phyloP scores from a whole-genome alignment of 805 yeast species.

The Starmera pachycereana region DNA sequence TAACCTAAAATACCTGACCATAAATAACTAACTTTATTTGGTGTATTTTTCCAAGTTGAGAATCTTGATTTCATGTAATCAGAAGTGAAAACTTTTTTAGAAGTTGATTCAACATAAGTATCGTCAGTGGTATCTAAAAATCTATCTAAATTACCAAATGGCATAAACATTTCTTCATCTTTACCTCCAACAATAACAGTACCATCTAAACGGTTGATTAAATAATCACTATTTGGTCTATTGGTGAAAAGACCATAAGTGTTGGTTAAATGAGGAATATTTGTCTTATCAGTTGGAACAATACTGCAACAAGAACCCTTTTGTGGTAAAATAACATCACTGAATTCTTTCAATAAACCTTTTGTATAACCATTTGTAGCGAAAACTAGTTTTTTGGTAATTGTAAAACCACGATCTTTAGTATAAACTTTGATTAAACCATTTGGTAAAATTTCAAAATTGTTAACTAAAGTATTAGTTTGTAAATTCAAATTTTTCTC shows the following conservation, averaged over 20 bases:
- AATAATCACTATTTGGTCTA: constrained; percentile 21
- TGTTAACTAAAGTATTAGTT: constrained; percentile 29
- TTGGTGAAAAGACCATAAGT: constrained; percentile 22
- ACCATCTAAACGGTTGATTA: constrained; percentile 31
- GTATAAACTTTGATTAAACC: constrained; percentile 25
- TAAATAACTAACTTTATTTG: constrained; percentile 15
- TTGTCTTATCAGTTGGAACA: constrained; percentile 11
- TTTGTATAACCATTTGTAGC: constrained; percentile 24
- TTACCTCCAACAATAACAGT: constrained; percentile 26
- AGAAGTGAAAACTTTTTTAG: constrained; percentile 13
- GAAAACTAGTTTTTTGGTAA: constrained; percentile 24
- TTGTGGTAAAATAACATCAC: constrained; percentile 23
- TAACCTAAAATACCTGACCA: constrained; percentile 43
- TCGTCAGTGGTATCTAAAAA: constrained; percentile 27
- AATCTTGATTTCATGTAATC: constrained; percentile 22
- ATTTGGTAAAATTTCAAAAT: constrained; percentile 13
- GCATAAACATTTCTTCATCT: constrained; percentile 4
- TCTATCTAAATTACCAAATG: constrained; percentile 7
- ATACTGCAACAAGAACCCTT: constrained; percentile 25
- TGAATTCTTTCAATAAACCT: constrained; percentile 22
- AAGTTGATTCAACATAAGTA: constrained; percentile 17
- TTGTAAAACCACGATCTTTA: constrained; percentile 16
- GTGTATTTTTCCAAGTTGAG: constrained; percentile 22
- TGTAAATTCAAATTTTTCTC: constrained; percentile 28
- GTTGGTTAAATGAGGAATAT: constrained; percentile 25